These are phyloP conservation scores for Tritrichomonas musculus DNA, from an alignment of 208 protist species.

Conservation along the genomic window DNA sequence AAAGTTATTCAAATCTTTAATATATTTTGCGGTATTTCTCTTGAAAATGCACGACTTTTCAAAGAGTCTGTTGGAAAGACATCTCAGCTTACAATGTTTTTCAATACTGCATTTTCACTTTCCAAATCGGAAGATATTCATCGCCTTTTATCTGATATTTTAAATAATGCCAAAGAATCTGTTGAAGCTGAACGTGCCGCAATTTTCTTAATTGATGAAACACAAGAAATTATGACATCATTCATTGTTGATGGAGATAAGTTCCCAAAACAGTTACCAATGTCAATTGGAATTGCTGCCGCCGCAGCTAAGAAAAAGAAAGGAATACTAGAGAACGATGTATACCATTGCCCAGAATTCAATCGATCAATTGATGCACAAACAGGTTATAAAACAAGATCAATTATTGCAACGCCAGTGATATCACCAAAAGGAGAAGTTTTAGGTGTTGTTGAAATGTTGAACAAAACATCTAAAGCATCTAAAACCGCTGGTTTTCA, in stretches of 20 bases:
- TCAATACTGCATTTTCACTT: background rate
- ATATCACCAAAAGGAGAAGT: background rate
- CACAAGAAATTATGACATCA: background rate
- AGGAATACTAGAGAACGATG: background rate
- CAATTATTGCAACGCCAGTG: background rate
- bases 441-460: background rate
- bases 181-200: background rate
- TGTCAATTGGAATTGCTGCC: background rate
- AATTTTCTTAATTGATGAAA: conserved; percentile 5
- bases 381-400: background rate
- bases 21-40: background rate
- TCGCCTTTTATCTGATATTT: background rate
- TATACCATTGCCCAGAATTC: background rate
- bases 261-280: background rate
- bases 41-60: background rate
- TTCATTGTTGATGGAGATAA: background rate
- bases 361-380: background rate
- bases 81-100: background rate
- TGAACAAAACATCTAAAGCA: background rate
- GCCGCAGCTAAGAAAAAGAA: background rate
- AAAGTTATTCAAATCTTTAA: background rate
- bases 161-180: background rate
- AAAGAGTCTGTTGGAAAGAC: background rate
- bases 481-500: background rate
- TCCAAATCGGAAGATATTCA: background rate